A percentile compares a stretch with the other conserved stretches of the same genome.
Conservation (phyloP, 257 asterid genomes). For the Cynanchum wilfordii region DNA sequence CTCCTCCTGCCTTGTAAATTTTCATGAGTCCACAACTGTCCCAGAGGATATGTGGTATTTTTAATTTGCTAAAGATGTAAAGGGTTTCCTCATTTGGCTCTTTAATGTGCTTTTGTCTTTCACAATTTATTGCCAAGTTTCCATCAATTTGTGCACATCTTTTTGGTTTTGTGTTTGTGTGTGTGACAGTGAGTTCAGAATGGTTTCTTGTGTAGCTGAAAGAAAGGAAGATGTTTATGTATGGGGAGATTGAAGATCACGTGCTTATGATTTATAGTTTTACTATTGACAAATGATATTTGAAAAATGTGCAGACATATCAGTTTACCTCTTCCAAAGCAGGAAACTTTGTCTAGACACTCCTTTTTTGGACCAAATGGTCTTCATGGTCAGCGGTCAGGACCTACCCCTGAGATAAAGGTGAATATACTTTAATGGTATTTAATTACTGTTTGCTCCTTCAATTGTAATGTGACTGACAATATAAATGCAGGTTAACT, state of each 20-base stretch:
- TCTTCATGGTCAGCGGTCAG: conserved; percentile 80
- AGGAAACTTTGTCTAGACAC: conserved; percentile 90
- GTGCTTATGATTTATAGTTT: background rate
- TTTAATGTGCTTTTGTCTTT: background rate
- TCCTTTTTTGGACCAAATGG: conserved; percentile 83
- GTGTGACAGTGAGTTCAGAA: too few species aligned
- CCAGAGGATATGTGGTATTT: background rate
- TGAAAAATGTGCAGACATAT: conserved; percentile 52
- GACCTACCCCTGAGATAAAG: conserved; percentile 69
- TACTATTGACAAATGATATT: conserved; percentile 10
- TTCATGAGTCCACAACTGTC: background rate
- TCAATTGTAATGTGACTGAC: conserved; percentile 14
- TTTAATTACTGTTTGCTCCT: conserved; percentile 8
- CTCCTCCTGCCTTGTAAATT: background rate
- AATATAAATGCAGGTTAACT: conserved; percentile 54
- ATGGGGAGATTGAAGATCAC: conserved; percentile 2
- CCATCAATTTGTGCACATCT: background rate
- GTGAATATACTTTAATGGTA: conserved; percentile 27
- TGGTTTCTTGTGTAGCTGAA: background rate
- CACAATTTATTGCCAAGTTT: background rate
- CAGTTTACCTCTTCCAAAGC: conserved; percentile 73
- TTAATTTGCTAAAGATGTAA: background rate
- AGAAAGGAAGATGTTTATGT: background rate
- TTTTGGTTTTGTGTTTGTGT: background rate
- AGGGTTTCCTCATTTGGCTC: background rate